These are phyloP conservation scores for Aaosphaeria pasadenensis DNA, from an alignment of 2,329 filamentous ascomycete genomes.

Conservation along the genomic window DNA sequence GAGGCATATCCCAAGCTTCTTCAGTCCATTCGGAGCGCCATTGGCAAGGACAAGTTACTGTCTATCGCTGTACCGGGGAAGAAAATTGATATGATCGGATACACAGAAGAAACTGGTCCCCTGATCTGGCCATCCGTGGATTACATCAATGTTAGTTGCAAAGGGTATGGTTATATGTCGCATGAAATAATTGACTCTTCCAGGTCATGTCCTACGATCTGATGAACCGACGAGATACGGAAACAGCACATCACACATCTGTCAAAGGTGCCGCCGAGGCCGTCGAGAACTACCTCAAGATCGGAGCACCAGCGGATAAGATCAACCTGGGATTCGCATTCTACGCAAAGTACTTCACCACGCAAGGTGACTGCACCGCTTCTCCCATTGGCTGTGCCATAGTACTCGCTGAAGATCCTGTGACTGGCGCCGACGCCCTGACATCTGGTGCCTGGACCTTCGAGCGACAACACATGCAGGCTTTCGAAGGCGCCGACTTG, in stretches of 20 bases:
- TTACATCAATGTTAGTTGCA: slow-evolving; percentile 54
- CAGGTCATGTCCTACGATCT: slow-evolving; percentile 69
- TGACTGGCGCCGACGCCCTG: slow-evolving; percentile 59
- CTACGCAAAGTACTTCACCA: slow-evolving; percentile 66
- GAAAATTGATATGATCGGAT: slow-evolving; percentile 66
- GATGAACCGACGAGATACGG: slow-evolving; percentile 65
- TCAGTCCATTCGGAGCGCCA: slow-evolving; percentile 53
- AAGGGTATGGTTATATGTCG: neutral
- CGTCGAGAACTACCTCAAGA: slow-evolving; percentile 58
- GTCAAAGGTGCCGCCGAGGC: slow-evolving; percentile 54
- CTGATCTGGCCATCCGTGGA: slow-evolving; percentile 60
- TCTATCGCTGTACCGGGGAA: slow-evolving; percentile 67
- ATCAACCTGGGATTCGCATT: slow-evolving; percentile 67
- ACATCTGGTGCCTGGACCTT: slow-evolving; percentile 57
- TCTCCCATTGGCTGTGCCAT: slow-evolving; percentile 59
- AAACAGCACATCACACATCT: slow-evolving; percentile 65
- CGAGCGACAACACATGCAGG: slow-evolving; percentile 23
- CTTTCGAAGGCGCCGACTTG: slow-evolving; percentile 13
- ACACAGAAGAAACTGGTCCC: slow-evolving; percentile 54
- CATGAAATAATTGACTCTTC: neutral
- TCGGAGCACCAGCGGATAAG: slow-evolving; percentile 54
- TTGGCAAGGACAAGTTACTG: slow-evolving; percentile 59
- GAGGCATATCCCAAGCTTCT: slow-evolving; percentile 61
- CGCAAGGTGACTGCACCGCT: slow-evolving; percentile 44
- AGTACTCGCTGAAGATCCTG: slow-evolving; percentile 56